Evolutionary conservation across 176 grass and related monocot genomes (phyloP), one percentile per base, ranked within the genome.

Genomic region (Aegilops speltoides): DNA sequence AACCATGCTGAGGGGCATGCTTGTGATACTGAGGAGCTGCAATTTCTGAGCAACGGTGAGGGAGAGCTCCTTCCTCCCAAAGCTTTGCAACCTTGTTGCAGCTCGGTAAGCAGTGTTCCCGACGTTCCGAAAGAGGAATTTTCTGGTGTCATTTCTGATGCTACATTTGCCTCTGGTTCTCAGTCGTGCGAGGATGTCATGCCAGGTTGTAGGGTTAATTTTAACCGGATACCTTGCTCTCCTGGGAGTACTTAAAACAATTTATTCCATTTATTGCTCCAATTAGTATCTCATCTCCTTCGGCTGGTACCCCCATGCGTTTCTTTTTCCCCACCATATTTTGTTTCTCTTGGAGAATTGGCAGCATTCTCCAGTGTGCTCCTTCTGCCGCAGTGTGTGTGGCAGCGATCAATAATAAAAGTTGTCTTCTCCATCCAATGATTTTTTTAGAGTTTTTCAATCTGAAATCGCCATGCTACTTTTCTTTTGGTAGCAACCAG

Each of bases 181-280:
- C 78, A 72, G 79, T 36, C 71, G 25, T 82, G 83, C 64, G 88
- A 90, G 37, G 62, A 23, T 50, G 63, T 82, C 36, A 28, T 69
- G 70, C 41, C 60, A 77, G 83, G 31, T 60, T 89, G 83, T 77
- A 82, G 78, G 60, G 77, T 63, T 70, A 78, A 77, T 90, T 80
- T 86, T 78, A 86, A 26, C 37, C 70, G 72, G 83, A 90, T 86
- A 90, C 78, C 83, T 86, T 80, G 45, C 83, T 84, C 68, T 89
- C 87, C 67, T 60, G 76, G 78, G 61, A 89, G 82, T 89, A 77
- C 83, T 77, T 86, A 67, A 83, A 83, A 83, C 83, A 73, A 54
- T 86, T 86, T 37, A 76, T 86, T 81, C 31, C 56, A 74, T 85
- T 76, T 23, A 33, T 85, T 77, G 37, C 24, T 36, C 83, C 36